Evolutionary conservation across 805 yeast genomes (phyloP).

Genomic region (Ogataea nitratoaversa): DNA sequence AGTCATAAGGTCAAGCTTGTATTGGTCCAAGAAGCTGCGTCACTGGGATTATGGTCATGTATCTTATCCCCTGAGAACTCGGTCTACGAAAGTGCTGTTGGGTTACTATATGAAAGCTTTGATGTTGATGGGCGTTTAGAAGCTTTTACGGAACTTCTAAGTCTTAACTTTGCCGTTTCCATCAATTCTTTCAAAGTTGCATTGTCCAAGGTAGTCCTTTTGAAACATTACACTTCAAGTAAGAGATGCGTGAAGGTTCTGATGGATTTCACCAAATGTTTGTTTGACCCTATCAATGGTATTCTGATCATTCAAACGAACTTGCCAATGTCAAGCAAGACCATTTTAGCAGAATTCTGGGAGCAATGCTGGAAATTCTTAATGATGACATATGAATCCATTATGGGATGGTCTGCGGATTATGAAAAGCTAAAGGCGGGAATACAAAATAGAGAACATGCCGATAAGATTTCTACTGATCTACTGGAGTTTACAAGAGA

Average conservation of each 20-base stretch:
- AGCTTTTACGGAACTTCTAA: slow-evolving; percentile 57
- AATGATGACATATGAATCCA: slow-evolving; percentile 60
- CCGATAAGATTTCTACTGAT: slow-evolving; percentile 21
- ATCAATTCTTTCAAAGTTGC: slow-evolving; percentile 40
- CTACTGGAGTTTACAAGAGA: slow-evolving; percentile 75
- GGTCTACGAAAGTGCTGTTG: slow-evolving; percentile 65
- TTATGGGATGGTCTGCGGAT: slow-evolving; percentile 67
- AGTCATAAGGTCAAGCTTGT: slow-evolving; percentile 27
- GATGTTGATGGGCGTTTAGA: slow-evolving; percentile 79
- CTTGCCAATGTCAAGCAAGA: slow-evolving; percentile 12
- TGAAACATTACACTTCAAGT: slow-evolving; percentile 20
- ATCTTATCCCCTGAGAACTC: slow-evolving; percentile 57
- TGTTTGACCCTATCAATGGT: slow-evolving; percentile 67
- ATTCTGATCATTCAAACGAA: slow-evolving; percentile 28
- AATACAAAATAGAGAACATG: slow-evolving; percentile 13
- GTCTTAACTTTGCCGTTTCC: slow-evolving; percentile 39
- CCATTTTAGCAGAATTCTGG: slow-evolving; percentile 53
- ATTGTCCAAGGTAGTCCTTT: slow-evolving; percentile 9
- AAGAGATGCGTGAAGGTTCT: slow-evolving; percentile 61
- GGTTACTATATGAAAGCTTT: slow-evolving; percentile 68
- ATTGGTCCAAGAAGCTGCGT: slow-evolving; percentile 38
- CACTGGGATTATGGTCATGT: slow-evolving; percentile 71
- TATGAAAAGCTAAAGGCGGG: slow-evolving; percentile 25
- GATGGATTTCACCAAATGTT: slow-evolving; percentile 64
- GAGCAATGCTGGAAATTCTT: slow-evolving; percentile 65